phyloP scores from a whole-genome alignment of 169 alveolate genomes.

The Plasmodium adleri region DNA sequence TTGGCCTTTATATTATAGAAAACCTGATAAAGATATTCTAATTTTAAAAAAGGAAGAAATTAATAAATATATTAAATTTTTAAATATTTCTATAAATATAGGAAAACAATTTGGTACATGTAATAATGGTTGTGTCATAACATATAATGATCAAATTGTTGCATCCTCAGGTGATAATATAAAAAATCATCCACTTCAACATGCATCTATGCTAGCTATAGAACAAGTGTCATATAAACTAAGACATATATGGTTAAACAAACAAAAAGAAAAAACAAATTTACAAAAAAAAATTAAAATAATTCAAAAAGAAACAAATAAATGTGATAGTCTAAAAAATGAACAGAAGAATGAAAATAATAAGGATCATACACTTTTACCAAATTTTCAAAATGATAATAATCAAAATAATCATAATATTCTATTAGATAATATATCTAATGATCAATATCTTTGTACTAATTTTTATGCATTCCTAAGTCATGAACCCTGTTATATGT shows the following conservation, averaged over 20 bases:
- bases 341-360: neutral
- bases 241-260: constrained; percentile 52
- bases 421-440: neutral
- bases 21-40: constrained; percentile 83
- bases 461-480: constrained; percentile 87
- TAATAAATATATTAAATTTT: constrained; percentile 29
- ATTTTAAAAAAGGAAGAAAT: constrained; percentile 77
- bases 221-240: constrained; percentile 78
- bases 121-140: constrained; percentile 85
- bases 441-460: constrained; percentile 87
- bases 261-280: constrained; percentile 3
- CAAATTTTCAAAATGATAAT: neutral
- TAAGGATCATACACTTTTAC: neutral
- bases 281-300: constrained; percentile 17
- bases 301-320: neutral
- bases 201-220: constrained; percentile 86
- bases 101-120: constrained; percentile 68
- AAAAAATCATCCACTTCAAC: constrained; percentile 83
- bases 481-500: constrained; percentile 96
- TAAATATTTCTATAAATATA: constrained; percentile 36
- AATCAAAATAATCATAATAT: constrained; percentile 43
- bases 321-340: neutral
- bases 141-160: constrained; percentile 81
- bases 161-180: constrained; percentile 86
- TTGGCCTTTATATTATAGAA: constrained; percentile 88